Conservation (phyloP, 306 rosid genomes). For the Luffa aegyptiaca region DNA sequence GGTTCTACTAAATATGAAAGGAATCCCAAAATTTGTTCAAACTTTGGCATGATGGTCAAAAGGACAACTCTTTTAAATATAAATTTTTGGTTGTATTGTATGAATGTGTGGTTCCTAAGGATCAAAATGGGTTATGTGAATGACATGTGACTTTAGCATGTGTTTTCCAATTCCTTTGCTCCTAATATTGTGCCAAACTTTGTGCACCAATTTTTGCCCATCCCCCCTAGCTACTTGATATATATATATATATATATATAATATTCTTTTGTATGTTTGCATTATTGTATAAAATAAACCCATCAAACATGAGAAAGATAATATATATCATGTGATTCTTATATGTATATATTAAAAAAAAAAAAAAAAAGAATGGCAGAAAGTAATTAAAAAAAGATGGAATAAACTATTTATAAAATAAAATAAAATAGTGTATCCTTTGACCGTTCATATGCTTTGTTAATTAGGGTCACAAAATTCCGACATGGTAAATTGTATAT, state of each 20-base stretch:
- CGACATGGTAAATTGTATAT: no score
- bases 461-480: no score
- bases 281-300: background rate
- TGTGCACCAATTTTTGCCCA: background rate
- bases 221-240: background rate
- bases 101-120: background rate
- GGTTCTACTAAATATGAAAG: background rate
- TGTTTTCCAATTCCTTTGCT: background rate
- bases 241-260: background rate
- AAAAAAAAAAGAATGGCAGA: background rate
- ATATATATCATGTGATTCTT: background rate
- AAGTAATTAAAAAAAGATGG: background rate
- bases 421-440: no score
- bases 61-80: background rate
- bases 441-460: no score
- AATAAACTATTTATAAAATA: no score
- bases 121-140: background rate
- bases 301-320: background rate
- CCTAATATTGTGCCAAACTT: background rate
- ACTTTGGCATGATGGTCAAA: background rate
- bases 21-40: background rate
- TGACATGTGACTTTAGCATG: conserved; percentile 9
- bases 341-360: no score
- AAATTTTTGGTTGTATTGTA: background rate
- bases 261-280: background rate